Base-by-base conservation (phyloP, 768 basidiomycete species). In the Suillus hirtellus region DNA sequence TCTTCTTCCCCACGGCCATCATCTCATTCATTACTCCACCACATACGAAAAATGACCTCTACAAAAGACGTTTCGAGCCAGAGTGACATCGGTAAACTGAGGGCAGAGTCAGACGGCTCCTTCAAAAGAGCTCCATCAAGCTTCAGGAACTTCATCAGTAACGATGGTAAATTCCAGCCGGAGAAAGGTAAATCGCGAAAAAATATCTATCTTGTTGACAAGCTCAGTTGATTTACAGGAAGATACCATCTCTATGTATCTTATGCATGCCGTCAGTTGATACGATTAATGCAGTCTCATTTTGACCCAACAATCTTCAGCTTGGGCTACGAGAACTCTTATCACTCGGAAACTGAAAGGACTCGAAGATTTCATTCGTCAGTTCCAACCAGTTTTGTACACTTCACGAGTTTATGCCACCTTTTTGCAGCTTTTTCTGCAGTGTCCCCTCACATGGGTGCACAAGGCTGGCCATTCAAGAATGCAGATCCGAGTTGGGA, bases 241-340 rank as follows among this genome's bases (percentile, higher is more conserved):
- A 89, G 96, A 52, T 98, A 98, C 73, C 92, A 92, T 68, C 91
- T 96, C 67, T 96, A 93, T 69, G 92, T 97, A 63, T 91, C 90
- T 4, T 86, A 88, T 66, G 87, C 90, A 2, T 98, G 95, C 70
- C 95, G 91, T 93, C 66, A 73, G 89, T 68, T 68, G 52, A n/a
- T 21, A 12, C 10, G 14, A 31, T 52, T 37, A 14, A 44, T 19
- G 8, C 17, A 31, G 21, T 34, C 52, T 27, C 11, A 19, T n/a
- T 11, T 52, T 46, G 12, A 14, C 8, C 60, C 63, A 31, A 40
- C 42, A 31, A 56, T 27, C 40, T 3, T 58, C 53, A 92, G 90
- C 96, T 10, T 99, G 96, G 96, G 96, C 96, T 0, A 93, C 94
- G 31, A 84, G 96, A 67, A 86, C 95, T 4, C 80, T 97, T 65